Percentiles rank a stretch among this genome's conserved stretches.
Evolutionary conservation across 176 grass and related monocot species (phyloP).

Genomic region (Cymbopogon citratus): DNA sequence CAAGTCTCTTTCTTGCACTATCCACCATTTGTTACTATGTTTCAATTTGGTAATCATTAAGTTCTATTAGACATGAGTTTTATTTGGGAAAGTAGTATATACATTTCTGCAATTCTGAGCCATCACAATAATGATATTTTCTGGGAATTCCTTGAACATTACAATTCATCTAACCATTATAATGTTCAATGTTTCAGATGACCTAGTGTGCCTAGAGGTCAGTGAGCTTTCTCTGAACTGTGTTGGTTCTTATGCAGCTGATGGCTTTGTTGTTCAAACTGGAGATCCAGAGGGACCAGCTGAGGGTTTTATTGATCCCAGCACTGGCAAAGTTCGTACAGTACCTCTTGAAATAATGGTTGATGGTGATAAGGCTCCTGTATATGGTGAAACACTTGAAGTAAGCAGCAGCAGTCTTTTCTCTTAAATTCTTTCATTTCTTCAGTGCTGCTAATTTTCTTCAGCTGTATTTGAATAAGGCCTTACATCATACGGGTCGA

Average conservation of each 20-base stretch:
- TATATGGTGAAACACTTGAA: constrained; percentile 91
- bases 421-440: constrained; percentile 3
- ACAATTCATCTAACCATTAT: neutral
- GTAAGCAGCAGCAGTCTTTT: constrained; percentile 26
- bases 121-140: neutral
- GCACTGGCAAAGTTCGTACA: constrained; percentile 69
- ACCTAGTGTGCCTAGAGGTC: constrained; percentile 11
- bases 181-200: neutral
- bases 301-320: constrained; percentile 91
- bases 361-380: constrained; percentile 62
- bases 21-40: neutral
- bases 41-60: neutral
- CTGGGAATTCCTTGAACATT: neutral
- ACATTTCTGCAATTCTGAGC: neutral
- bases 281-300: constrained; percentile 90
- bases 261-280: constrained; percentile 99
- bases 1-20: neutral
- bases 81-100: neutral
- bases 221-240: neutral
- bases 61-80: neutral
- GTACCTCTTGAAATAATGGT: constrained; percentile 91
- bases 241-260: constrained; percentile 60
- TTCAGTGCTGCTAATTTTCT: neutral
- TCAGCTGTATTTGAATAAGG: constrained; percentile 6
- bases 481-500: neutral